phyloP scores from a whole-genome alignment of 768 basidiomycete species.

The Leccinum barrowsii region DNA sequence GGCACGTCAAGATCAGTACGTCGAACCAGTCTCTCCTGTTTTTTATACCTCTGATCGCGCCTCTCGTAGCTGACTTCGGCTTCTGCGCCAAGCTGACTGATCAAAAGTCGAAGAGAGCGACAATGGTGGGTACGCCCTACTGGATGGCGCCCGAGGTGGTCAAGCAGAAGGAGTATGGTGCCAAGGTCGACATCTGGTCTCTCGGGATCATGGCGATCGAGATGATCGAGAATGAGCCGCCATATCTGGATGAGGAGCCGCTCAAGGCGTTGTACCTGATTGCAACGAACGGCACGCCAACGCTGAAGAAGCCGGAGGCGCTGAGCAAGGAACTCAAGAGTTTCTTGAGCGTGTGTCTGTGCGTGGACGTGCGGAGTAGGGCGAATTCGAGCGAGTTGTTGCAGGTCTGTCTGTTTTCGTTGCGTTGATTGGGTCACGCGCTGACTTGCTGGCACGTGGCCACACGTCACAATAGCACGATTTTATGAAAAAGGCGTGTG shows the following conservation, averaged over 20 bases:
- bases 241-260: constrained; percentile 93
- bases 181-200: constrained; percentile 96
- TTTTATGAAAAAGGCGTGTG: constrained; percentile 88
- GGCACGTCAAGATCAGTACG: constrained; percentile 96
- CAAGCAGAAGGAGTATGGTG: constrained; percentile 95
- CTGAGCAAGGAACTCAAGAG: constrained; percentile 91
- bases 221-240: constrained; percentile 98
- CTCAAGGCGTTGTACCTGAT: constrained; percentile 92
- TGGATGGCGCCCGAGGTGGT: constrained; percentile 99
- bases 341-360: constrained; percentile 96
- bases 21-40: constrained; percentile 11
- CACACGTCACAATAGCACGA: constrained; percentile 64
- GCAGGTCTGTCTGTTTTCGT: constrained; percentile 50
- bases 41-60: constrained; percentile 4
- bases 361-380: constrained; percentile 92
- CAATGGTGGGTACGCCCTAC: constrained; percentile 98
- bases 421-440: background rate
- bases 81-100: constrained; percentile 96
- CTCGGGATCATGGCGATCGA: constrained; percentile 98
- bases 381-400: constrained; percentile 87
- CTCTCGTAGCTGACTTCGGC: constrained; percentile 79
- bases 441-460: background rate
- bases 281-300: constrained; percentile 98
- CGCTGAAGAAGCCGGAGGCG: constrained; percentile 92
- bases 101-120: constrained; percentile 94